These are phyloP conservation scores for Zygosaccharomyces pseudobailii DNA, from an alignment of 1,139 yeast species.

Conservation along the genomic window DNA sequence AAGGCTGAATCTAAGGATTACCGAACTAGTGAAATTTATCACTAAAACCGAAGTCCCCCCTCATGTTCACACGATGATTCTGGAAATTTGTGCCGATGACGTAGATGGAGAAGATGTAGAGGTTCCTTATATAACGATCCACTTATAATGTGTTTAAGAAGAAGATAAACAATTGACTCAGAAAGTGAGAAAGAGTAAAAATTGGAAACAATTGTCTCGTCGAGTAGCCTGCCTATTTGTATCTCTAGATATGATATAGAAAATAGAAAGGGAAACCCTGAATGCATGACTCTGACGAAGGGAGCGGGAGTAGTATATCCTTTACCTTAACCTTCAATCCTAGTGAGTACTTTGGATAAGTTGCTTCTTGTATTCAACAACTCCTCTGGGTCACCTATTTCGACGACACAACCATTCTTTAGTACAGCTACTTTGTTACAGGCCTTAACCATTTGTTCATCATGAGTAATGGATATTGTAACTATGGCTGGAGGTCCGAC, in stretches of 20 bases:
- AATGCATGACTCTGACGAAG: no score
- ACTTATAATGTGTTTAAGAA: conserved; percentile 33
- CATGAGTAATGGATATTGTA: conserved; percentile 53
- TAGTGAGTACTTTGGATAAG: background rate
- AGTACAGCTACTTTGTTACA: conserved; percentile 44
- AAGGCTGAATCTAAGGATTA: conserved; percentile 60
- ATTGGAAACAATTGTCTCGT: no score
- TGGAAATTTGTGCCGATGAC: conserved; percentile 93
- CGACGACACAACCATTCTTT: conserved; percentile 42
- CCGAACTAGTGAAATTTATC: conserved; percentile 72
- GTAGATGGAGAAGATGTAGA: conserved; percentile 92
- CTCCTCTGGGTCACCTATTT: conserved; percentile 35
- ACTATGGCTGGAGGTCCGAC: conserved; percentile 27
- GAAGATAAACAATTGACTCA: background rate
- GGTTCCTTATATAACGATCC: conserved; percentile 76
- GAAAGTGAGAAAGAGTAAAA: no score
- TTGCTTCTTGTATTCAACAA: conserved; percentile 16
- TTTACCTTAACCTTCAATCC: background rate
- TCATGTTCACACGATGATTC: conserved; percentile 69
- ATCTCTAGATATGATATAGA: conserved; percentile 8
- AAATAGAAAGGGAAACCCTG: conserved; percentile 13
- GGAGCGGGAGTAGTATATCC: background rate
- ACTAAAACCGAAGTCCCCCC: conserved; percentile 79
- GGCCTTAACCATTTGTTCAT: conserved; percentile 48
- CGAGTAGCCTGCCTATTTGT: background rate